phyloP scores from a whole-genome alignment of 2,329 filamentous ascomycete species.

The Xylaria sp. region DNA sequence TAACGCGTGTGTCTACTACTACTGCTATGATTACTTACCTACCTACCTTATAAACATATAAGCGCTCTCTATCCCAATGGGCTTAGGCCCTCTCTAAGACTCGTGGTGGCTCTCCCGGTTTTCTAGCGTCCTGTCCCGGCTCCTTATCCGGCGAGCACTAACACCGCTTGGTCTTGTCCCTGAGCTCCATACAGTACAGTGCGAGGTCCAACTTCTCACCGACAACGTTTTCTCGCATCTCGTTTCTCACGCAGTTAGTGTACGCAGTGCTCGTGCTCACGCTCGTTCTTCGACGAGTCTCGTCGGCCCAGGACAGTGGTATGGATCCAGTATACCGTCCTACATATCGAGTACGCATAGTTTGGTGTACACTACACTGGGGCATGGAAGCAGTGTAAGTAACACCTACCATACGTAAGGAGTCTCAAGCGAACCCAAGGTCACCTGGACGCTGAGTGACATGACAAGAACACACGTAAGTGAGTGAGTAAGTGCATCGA shows the following conservation, averaged over 20 bases:
- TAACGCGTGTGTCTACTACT: neutral
- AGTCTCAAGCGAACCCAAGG: conserved; percentile 13
- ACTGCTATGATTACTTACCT: neutral
- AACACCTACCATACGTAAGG: conserved; percentile 4
- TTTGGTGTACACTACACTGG: neutral
- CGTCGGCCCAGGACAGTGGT: neutral
- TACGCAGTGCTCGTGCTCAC: neutral
- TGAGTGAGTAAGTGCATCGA: neutral
- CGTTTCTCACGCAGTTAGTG: no score
- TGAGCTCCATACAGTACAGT: conserved; percentile 19
- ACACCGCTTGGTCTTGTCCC: conserved; percentile 14
- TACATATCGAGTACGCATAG: neutral
- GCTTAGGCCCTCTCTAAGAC: neutral
- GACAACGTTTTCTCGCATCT: conserved; percentile 9
- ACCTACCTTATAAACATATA: neutral
- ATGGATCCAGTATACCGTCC: neutral
- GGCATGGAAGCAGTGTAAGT: neutral
- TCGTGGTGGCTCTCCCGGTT: conserved; percentile 1
- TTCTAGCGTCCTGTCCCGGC: conserved; percentile 24
- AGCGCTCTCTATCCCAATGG: neutral
- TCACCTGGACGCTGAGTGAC: conserved; percentile 7
- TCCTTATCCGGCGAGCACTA: conserved; percentile 26
- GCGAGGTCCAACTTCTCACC: conserved; percentile 15
- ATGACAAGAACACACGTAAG: neutral
- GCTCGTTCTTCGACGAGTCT: neutral